phyloP scores from a whole-genome alignment of 1,139 yeast species.

The Saccharomyces pastorianus region DNA sequence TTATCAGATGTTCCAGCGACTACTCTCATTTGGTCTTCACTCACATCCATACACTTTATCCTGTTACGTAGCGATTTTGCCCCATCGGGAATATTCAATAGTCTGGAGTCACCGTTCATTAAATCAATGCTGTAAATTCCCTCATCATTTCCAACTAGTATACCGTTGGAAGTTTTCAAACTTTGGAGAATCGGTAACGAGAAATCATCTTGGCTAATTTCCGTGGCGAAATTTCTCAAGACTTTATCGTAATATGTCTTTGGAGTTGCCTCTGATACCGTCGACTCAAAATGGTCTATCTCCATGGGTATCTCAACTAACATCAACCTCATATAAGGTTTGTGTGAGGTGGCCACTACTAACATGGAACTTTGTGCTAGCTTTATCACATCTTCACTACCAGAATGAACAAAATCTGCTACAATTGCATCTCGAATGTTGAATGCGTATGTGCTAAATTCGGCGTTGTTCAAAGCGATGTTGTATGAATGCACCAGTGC shows the following conservation, averaged over 20 bases:
- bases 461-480: conserved; percentile 66
- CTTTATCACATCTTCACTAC: conserved; percentile 14
- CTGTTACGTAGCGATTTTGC: not conserved
- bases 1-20: not conserved
- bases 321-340: conserved; percentile 65
- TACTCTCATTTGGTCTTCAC: not conserved
- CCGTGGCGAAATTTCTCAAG: conserved; percentile 48
- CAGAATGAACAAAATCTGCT: conserved; percentile 5
- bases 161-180: conserved; percentile 38
- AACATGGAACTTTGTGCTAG: conserved; percentile 31
- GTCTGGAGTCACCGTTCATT: conserved; percentile 32
- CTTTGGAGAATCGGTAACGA: conserved; percentile 47
- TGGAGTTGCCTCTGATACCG: not conserved
- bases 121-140: conserved; percentile 58
- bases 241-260: conserved; percentile 37
- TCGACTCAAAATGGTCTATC: not conserved
- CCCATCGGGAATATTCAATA: conserved; percentile 16
- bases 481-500: conserved; percentile 35
- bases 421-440: conserved; percentile 46
- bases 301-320: conserved; percentile 37
- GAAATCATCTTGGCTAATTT: conserved; percentile 65
- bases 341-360: conserved; percentile 64
- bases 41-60: not conserved
- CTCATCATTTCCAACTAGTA: conserved; percentile 67
- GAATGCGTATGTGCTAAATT: conserved; percentile 61